Evolutionary conservation across 441 rosid species (phyloP), one percentile per base, ranked within the genome.

Genomic region (Arabidopsis hybrid): DNA sequence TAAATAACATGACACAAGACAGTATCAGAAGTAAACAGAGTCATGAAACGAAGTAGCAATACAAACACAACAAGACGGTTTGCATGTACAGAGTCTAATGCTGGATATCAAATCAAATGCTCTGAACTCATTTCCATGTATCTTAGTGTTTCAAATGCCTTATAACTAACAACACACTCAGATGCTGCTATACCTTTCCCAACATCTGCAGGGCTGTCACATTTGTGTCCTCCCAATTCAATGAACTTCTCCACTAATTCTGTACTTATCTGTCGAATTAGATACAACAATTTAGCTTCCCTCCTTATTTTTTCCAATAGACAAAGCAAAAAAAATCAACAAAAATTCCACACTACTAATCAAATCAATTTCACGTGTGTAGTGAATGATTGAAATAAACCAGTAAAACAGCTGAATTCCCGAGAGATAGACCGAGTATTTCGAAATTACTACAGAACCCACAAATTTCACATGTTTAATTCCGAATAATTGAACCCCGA

Each of bases 171-270:
- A 56, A 46, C 8, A 62, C 40, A 58, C 43, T 14, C 17, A 66
- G 52, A 45, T 2, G 3, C 9, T 16, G 52, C 61, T 80, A 29
- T 36, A 90, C 97, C 96, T 84, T 84, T 84, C 52, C 84, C 91
- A 57, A 82, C 85, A 73, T 87, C 89, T 69, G 62, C 55, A 75
- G 85, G 90, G 68, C 84, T 85, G 29, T 74, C 67, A 73, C 91
- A 83, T 73, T 31, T 75, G 45, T 12, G 75, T 65, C 96, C 98
- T 69, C 93, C 93, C 52, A 92, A 69, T 72, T 74, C 80, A 76
- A 81, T 43, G 79, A 88, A 89, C 74, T 83, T 82, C 53, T 79
- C 80, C 67, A 85, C 74, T 82, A 86, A 74, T 53, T 80, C 60
- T 60, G 76, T 75, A 29, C 74, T 77, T 67, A 77, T 77, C 98